Conservation (phyloP, 306 rosid genomes). For the Morella rubra region DNA sequence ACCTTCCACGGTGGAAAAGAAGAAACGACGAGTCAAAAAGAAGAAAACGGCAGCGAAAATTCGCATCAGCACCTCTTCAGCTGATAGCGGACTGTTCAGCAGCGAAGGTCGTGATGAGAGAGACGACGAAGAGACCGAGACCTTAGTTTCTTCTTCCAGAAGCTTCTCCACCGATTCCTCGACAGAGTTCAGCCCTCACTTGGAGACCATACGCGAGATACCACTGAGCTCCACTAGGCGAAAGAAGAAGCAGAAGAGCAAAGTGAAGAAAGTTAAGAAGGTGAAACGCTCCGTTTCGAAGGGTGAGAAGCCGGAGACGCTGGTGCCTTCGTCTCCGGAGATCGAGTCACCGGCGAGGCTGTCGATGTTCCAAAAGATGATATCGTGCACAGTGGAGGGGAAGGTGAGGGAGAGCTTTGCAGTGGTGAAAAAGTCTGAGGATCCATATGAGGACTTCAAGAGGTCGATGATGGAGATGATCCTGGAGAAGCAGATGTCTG, state of each 20-base stretch:
- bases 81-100: slow-evolving; percentile 50
- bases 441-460: slow-evolving; percentile 59
- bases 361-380: slow-evolving; percentile 55
- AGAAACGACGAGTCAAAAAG: slow-evolving; percentile 35
- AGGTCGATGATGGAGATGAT: slow-evolving; percentile 68
- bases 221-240: background rate
- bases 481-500: slow-evolving; percentile 58
- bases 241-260: slow-evolving; percentile 23
- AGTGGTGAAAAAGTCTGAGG: slow-evolving; percentile 60
- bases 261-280: slow-evolving; percentile 6
- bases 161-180: slow-evolving; percentile 48
- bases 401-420: slow-evolving; percentile 59
- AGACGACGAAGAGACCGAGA: slow-evolving; percentile 52
- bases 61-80: slow-evolving; percentile 58
- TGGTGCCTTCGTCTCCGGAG: slow-evolving; percentile 13
- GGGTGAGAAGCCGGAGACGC: background rate
- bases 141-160: slow-evolving; percentile 55
- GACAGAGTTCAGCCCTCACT: slow-evolving; percentile 24
- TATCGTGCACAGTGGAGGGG: slow-evolving; percentile 54
- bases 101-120: slow-evolving; percentile 32
- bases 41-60: slow-evolving; percentile 28
- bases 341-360: slow-evolving; percentile 51
- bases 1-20: slow-evolving; percentile 23
- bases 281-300: slow-evolving; percentile 27
- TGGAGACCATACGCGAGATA: slow-evolving; percentile 36